phyloP scores from a whole-genome alignment of 768 basidiomycete species.

The Leccinum subtestaceum region DNA sequence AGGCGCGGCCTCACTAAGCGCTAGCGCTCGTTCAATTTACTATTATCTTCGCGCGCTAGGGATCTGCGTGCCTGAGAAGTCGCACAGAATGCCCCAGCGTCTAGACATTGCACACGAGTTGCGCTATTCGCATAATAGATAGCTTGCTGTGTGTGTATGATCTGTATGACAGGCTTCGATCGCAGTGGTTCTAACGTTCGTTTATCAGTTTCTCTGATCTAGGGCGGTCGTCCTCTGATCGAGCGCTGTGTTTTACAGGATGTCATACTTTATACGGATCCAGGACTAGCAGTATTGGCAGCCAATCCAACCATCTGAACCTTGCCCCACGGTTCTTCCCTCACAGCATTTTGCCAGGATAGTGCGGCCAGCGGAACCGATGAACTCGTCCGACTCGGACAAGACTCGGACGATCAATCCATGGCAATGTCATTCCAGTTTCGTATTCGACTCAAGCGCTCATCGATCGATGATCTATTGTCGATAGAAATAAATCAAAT shows the following conservation, averaged over 20 bases:
- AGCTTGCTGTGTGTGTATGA: conserved; percentile 2
- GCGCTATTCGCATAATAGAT: not conserved
- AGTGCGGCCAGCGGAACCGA: not conserved
- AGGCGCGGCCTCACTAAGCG: not conserved
- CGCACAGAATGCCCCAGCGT: not conserved
- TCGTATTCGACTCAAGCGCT: not conserved
- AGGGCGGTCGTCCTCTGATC: no score
- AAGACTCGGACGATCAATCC: not conserved
- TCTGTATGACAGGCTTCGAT: not conserved
- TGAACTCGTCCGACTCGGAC: not conserved
- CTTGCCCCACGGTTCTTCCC: not conserved
- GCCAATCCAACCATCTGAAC: not conserved
- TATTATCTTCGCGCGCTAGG: not conserved
- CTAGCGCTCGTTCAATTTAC: not conserved
- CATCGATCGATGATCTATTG: not conserved
- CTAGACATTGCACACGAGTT: not conserved
- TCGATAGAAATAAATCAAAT: not conserved
- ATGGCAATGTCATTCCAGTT: not conserved
- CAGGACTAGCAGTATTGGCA: not conserved
- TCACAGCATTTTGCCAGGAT: not conserved
- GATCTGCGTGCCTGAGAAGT: not conserved
- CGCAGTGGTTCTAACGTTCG: not conserved
- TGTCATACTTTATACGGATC: not conserved
- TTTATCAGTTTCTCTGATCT: not conserved
- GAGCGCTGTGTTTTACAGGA: not conserved